Percentiles rank a stretch among this genome's conserved stretches.
phyloP scores from a whole-genome alignment of 305 asterid species.

The Fraxinus xanthoxyloides region DNA sequence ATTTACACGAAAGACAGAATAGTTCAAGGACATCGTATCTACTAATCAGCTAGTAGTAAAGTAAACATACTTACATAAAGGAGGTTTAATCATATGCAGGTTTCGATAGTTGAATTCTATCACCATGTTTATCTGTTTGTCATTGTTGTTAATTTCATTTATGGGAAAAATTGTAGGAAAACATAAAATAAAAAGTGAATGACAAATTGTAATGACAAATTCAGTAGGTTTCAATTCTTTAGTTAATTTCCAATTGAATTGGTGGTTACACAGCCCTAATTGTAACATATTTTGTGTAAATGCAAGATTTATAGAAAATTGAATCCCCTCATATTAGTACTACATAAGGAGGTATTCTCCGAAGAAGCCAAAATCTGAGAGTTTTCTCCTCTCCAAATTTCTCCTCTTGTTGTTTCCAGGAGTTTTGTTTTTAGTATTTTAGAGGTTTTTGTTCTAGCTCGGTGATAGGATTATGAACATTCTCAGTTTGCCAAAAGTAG shows the following conservation, averaged over 20 bases:
- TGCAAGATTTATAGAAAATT: neutral
- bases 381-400: neutral
- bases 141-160: neutral
- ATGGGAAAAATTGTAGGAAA: neutral
- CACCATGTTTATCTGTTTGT: neutral
- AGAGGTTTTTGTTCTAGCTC: neutral
- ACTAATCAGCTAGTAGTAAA: neutral
- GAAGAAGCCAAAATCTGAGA: neutral
- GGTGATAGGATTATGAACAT: neutral
- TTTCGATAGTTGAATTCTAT: neutral
- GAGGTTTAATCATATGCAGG: neutral
- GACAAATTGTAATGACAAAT: neutral
- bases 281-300: neutral
- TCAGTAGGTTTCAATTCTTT: neutral
- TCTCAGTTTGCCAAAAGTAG: neutral
- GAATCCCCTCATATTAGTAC: neutral
- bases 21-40: neutral
- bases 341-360: neutral
- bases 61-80: neutral
- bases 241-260: neutral
- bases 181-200: neutral
- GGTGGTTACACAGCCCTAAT: neutral
- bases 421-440: neutral
- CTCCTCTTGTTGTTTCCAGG: neutral
- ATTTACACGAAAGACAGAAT: neutral